Conservation (phyloP, 176 grass and related monocot genomes). For the Urochloa ruziziensis region DNA sequence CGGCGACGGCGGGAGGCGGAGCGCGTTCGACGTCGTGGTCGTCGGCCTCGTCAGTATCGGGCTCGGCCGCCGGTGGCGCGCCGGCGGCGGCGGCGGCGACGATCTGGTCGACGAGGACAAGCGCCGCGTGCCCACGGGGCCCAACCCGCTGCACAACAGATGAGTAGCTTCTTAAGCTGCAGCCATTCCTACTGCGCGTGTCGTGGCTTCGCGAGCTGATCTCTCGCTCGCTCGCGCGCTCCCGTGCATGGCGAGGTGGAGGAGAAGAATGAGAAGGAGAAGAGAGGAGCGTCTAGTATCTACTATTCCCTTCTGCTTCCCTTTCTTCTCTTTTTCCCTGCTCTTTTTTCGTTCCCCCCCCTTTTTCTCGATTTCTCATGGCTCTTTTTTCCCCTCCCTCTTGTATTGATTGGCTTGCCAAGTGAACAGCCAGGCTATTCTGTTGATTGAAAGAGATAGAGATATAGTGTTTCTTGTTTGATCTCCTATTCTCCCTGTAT, state of each 20-base stretch:
- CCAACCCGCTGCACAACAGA: conserved; percentile 76
- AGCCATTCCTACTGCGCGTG: background rate
- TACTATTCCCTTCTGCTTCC: conserved; percentile 59
- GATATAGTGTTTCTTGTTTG: conserved; percentile 38
- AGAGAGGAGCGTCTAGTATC: conserved; percentile 29
- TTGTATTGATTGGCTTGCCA: conserved; percentile 40
- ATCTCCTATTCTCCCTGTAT: background rate
- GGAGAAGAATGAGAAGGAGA: conserved; percentile 60
- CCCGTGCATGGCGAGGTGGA: conserved; percentile 3
- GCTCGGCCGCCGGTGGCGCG: conserved; percentile 42
- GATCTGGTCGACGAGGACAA: conserved; percentile 46
- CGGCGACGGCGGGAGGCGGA: background rate
- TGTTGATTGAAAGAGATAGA: conserved; percentile 58
- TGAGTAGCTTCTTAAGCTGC: conserved; percentile 14
- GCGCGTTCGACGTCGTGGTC: conserved; percentile 36
- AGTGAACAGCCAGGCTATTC: conserved; percentile 42
- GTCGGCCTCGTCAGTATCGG: conserved; percentile 41
- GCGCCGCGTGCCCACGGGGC: conserved; percentile 72
- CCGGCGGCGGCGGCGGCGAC: conserved; percentile 7
- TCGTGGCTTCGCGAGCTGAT: background rate
- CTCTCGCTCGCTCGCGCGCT: background rate
- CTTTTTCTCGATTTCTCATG: background rate
- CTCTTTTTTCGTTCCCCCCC: background rate
- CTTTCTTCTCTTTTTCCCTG: conserved; percentile 47
- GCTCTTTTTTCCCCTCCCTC: background rate